Base-by-base conservation (phyloP, 768 basidiomycete species). In the Piloderma croceum region DNA sequence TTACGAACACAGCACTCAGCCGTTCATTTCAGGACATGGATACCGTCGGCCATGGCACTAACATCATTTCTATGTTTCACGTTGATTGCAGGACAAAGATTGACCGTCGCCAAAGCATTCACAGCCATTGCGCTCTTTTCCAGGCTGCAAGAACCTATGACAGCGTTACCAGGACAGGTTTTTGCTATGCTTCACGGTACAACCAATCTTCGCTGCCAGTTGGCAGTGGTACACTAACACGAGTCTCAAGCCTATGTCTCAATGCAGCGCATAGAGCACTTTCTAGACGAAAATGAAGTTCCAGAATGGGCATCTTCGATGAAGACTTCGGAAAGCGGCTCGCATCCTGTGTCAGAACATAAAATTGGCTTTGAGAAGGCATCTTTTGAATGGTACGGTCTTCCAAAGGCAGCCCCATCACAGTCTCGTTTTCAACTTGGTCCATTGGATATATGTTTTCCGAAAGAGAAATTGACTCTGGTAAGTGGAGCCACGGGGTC, bases 81-180 rank as follows among this genome's bases (percentile, higher is more conserved):
- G 6, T 60, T 83, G 17, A 64, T 87, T 31, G 83, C 78, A 5
- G 69, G 73, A 12, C 57, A 84, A 45, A 71, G 68, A 18, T 59
- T 90, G 15, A 89, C 86, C 0, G 83, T 90, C 3, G 79, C 84
- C 1, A 81, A 81, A 45, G 88, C 87, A 0, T 90, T 90, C 62
- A 87, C 87, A 0, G 74, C 87, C 0, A 73, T 90, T 17, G 79
- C 85, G 2, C 64, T 90, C 15, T 90, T 92, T 61, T 69, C 76
- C 2, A 76, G 83, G 56, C 63, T 90, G 3, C 79, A 83, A 48
- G 71, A 68, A 21, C 77, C 82, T 2, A 80, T 85, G 78, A 73
- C 76, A 5, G 69, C 68, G 12, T 61, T 85, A 33, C 82, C 82
- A 3, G 69, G 63, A 0, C 79, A 83, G 47, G 62, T 85, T 21